Conservation (phyloP, 2,329 filamentous ascomycete species). For the Exophiala phaeomuriformis region DNA sequence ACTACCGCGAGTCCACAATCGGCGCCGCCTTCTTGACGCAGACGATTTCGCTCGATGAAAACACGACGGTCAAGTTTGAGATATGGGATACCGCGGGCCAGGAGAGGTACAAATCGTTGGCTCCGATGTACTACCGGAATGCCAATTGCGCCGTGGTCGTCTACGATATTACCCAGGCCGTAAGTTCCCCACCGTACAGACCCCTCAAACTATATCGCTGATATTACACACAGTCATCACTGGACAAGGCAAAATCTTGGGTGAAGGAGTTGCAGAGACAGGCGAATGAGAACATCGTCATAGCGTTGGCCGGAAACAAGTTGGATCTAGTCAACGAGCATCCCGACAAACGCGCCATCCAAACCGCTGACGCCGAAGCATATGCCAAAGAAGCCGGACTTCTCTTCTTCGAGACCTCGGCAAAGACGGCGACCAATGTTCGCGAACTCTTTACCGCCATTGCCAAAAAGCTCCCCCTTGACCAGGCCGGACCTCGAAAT, state of each 20-base stretch:
- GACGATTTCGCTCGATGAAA: constrained; percentile 96
- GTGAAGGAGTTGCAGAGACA: constrained; percentile 98
- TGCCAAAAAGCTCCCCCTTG: constrained; percentile 92
- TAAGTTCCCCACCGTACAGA: constrained; percentile 45
- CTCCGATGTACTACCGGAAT: constrained; percentile 99
- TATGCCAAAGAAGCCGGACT: constrained; percentile 90
- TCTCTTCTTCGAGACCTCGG: constrained; percentile 96
- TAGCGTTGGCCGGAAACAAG: constrained; percentile 96
- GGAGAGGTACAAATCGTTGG: constrained; percentile 97
- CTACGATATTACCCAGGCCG: constrained; percentile 98
- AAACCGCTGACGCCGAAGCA: constrained; percentile 82
- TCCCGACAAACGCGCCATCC: constrained; percentile 90
- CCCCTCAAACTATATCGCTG: constrained; percentile 5
- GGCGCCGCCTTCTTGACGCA: constrained; percentile 98
- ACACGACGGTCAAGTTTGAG: constrained; percentile 98
- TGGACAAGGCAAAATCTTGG: constrained; percentile 99
- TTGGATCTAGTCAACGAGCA: constrained; percentile 89
- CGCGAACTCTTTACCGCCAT: constrained; percentile 94
- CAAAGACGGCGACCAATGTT: constrained; percentile 95
- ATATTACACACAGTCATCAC: constrained; percentile 60
- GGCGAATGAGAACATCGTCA: constrained; percentile 99
- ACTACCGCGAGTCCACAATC: constrained; percentile 95
- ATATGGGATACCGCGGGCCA: constrained; percentile 99
- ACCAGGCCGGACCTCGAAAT: constrained; percentile 89
- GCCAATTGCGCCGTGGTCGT: constrained; percentile 99